Evolutionary conservation across 768 basidiomycete genomes (phyloP), one percentile per base, ranked within the genome.

Genomic region (Hypholoma sublateritium): DNA sequence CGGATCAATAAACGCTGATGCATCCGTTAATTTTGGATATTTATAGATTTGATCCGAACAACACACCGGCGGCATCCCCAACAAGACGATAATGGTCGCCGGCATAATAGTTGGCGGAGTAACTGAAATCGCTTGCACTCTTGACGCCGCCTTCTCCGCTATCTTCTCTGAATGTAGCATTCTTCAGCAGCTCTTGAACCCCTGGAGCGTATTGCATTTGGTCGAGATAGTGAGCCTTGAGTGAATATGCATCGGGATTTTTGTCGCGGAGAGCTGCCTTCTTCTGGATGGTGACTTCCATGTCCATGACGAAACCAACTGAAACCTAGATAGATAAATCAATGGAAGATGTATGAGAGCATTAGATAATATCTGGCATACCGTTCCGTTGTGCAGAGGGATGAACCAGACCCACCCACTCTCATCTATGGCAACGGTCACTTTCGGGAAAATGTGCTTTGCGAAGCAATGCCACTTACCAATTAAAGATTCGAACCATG

Each of bases 401-500:
- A 86, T 86, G 39, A 80, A 82, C 84, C 84, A 86, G 24, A 81
- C 80, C 84, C 84, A 86, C 3, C 84, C 84, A 16, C 81, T 78
- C 67, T 83, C 81, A 59, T 86, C 84, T 85, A 25, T 25, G 8
- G 11, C 5, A 32, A 32, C 28, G 28, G 22, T 22, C 16, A 11
- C 22, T 16, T 45, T 24, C 25, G 13, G 42, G 44, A 52, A 35
- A 25, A 16, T 32, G 14, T 12, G 41, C 35, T 36, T 5, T 34
- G 13, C 41, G 5, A 43, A 13, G 17, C 59, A 24, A 4, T 11
- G 28, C 6, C 14, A 59, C 74, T 59, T 59, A 80, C 87, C 86
- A 61, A 78, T 81, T 39, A 89, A 68, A 2, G 87, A 84, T 65
- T 89, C 88, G 58, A 85, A 84, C 77, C 80, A 83, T 3, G 84